Percentiles rank a stretch among this genome's conserved stretches.
These are phyloP conservation scores for Peniophora sp. DNA, from an alignment of 1,284 basidiomycete genomes.

Conservation along the genomic window DNA sequence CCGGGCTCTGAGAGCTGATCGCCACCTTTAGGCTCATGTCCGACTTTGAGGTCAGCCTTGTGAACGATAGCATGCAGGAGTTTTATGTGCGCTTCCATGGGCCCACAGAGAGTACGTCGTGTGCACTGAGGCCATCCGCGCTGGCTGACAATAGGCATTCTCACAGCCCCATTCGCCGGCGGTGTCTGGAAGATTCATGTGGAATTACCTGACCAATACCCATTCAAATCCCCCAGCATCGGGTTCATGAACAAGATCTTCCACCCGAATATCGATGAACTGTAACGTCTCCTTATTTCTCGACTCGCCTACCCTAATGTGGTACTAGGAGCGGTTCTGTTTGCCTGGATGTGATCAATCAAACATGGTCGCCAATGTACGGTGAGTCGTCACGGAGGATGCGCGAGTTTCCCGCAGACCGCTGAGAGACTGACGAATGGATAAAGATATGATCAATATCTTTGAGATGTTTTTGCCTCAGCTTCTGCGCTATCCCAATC, in stretches of 20 bases:
- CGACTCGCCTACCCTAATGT: constrained; percentile 1
- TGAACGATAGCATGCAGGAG: constrained; percentile 99
- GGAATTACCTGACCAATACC: constrained; percentile 98
- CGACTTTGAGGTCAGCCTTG: constrained; percentile 93
- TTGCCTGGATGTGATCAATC: constrained; percentile 94
- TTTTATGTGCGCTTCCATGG: constrained; percentile 97
- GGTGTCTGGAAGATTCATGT: constrained; percentile 99
- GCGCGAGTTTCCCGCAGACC: neutral
- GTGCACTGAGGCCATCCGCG: neutral
- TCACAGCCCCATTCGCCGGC: constrained; percentile 87
- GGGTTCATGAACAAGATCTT: constrained; percentile 99
- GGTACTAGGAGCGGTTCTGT: constrained; percentile 80
- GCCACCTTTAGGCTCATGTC: constrained; percentile 79
- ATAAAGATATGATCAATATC: constrained; percentile 95
- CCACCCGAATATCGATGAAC: constrained; percentile 96
- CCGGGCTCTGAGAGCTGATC: neutral
- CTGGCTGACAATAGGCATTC: constrained; percentile 6
- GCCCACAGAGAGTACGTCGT: constrained; percentile 81
- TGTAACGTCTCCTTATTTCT: constrained; percentile 40
- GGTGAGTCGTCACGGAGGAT: constrained; percentile 40
- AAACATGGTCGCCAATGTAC: constrained; percentile 99
- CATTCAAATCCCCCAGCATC: constrained; percentile 97
- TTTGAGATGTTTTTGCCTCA: constrained; percentile 98
- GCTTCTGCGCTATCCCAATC: constrained; percentile 94
- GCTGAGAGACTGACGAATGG: constrained; percentile 4